These are phyloP conservation scores for Candida yuanshanica DNA, from an alignment of 805 yeast species.

Conservation along the genomic window DNA sequence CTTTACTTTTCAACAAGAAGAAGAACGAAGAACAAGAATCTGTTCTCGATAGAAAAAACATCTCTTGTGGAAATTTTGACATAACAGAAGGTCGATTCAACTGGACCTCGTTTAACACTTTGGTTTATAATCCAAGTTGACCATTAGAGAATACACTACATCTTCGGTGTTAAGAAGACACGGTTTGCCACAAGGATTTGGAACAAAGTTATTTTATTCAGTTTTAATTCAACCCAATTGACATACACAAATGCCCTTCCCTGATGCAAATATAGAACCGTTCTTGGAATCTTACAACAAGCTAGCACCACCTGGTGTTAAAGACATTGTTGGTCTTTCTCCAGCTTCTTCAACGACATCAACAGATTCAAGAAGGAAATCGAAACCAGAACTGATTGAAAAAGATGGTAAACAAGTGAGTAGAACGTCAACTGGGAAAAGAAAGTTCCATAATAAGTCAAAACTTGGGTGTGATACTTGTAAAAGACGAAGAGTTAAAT, in stretches of 20 bases:
- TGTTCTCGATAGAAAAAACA: background rate
- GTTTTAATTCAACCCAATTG: too few species aligned
- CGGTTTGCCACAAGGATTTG: too few species aligned
- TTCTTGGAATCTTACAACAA: constrained; percentile 9
- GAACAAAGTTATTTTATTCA: too few species aligned
- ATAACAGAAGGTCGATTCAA: constrained; percentile 11
- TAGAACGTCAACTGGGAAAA: constrained; percentile 55
- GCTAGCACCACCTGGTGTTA: background rate
- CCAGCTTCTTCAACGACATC: constrained; percentile 2
- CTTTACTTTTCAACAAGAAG: constrained; percentile 1
- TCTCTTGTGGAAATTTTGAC: background rate
- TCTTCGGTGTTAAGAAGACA: too few species aligned
- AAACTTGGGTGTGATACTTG: constrained; percentile 88
- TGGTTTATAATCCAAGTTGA: background rate
- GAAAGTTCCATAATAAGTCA: constrained; percentile 86
- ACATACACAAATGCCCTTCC: constrained; percentile 3
- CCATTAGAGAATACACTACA: background rate
- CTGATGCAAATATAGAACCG: constrained; percentile 8
- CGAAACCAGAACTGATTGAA: constrained; percentile 22
- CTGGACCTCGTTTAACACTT: constrained; percentile 9
- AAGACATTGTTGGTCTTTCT: background rate
- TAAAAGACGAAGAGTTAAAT: constrained; percentile 83
- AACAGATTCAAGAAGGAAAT: background rate
- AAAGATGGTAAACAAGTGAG: constrained; percentile 35
- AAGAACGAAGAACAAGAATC: too few species aligned